Base-by-base conservation (phyloP, 257 asterid genomes). In the Penstemon newberryi region DNA sequence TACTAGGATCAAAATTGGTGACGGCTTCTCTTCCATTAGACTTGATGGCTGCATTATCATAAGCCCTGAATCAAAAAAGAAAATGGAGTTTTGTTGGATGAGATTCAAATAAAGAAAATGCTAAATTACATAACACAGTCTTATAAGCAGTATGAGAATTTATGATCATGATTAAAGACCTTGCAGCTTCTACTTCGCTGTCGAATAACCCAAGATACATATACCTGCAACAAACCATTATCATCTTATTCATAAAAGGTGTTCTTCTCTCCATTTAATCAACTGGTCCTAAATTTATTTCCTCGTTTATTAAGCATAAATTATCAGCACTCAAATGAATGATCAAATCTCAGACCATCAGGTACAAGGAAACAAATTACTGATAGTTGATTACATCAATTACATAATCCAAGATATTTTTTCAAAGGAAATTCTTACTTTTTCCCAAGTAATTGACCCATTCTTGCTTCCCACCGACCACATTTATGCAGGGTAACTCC, bases 31-130 rank as follows among this genome's bases (percentile, higher is more conserved):
- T 81, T 33, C 93, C 95, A 7, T 80, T 87, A 71, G 73, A 82
- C 79, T 82, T 75, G 85, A 87, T 81, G 58, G 96, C 93, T 0
- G 95, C 96, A 79, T 82, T 80, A 60, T 89, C 96, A 37, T 87
- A 85, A 66, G 91, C 96, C 93, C 96, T 89, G 69, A 71, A 67
- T 79, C 42, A 71, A 60, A 72, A 81, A 72, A 72, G 2, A 46
- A 78, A 71, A 68, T 3, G 54, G 44, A 70, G 46, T 66, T 56
- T 72, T 55, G 70, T 67, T 25, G 75, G 81, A 73, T 54, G 71
- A 80, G 69, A 65, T 37, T 42, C 5, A 68, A 67, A 40, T 70
- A 60, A 70, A 74, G 71, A 70, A 75, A 62, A 47, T 19, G 3
- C 63, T 45, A 50, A 66, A 8, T 53, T 59, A 33, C 40, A 7